Evolutionary conservation across 352 stramenopile species (phyloP).

Genomic region (Phytophthora aleatoria): DNA sequence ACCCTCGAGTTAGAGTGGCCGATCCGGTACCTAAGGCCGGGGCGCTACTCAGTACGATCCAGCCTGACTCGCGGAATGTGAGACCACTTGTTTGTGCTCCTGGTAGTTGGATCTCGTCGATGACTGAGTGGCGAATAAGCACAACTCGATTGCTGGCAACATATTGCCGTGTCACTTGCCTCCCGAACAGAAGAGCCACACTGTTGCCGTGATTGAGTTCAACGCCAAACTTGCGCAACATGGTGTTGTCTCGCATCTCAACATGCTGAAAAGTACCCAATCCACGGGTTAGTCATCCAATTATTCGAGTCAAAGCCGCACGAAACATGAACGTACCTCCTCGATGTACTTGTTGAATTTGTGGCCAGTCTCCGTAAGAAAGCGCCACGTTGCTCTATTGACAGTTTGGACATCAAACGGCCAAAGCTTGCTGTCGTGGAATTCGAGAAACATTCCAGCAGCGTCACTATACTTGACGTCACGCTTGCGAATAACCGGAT

Average conservation of each 20-base stretch:
- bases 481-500: constrained; percentile 16
- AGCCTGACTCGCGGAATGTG: constrained; percentile 37
- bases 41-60: constrained; percentile 29
- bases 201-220: constrained; percentile 18
- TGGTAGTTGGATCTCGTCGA: constrained; percentile 37
- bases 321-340: constrained; percentile 8
- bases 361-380: constrained; percentile 23
- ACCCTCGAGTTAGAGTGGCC: constrained; percentile 27
- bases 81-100: constrained; percentile 19
- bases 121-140: constrained; percentile 32
- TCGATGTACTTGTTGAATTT: constrained; percentile 38
- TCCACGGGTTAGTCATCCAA: constrained; percentile 1
- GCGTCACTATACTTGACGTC: constrained; percentile 27
- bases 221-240: constrained; percentile 35
- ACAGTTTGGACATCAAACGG: constrained; percentile 30
- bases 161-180: constrained; percentile 26
- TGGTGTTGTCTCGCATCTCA: constrained; percentile 28
- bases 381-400: constrained; percentile 28
- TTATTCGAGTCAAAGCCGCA: not conserved
- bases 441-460: constrained; percentile 39
- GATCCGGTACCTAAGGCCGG: not conserved
- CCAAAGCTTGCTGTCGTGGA: constrained; percentile 33
- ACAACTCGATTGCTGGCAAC: constrained; percentile 27
- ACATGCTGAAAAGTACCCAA: constrained; percentile 12
- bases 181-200: constrained; percentile 21